These are phyloP conservation scores for Rhynchospora tenuis DNA, from an alignment of 176 grass and related monocot species.

Conservation along the genomic window DNA sequence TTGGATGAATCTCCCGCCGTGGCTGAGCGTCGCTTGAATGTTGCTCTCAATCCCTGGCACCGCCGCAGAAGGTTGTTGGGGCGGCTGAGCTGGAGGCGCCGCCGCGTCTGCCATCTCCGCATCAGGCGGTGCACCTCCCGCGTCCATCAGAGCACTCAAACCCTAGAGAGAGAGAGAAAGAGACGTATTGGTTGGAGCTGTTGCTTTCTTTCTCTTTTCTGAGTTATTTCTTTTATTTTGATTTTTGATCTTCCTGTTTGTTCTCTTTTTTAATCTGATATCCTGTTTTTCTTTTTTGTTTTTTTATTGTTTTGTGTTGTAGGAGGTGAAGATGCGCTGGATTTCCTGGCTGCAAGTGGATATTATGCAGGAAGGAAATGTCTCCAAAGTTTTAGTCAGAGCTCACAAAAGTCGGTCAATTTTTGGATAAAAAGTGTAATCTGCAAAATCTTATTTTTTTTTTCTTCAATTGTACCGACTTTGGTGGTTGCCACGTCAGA, in stretches of 20 bases:
- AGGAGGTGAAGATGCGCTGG: background rate
- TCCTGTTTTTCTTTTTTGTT: background rate
- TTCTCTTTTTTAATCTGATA: background rate
- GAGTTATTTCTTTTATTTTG: background rate
- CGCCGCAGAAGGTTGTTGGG: background rate
- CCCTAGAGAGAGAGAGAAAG: slow-evolving; percentile 19
- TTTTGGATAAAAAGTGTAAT: background rate
- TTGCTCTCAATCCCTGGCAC: slow-evolving; percentile 45
- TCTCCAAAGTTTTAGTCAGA: background rate
- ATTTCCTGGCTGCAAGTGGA: background rate
- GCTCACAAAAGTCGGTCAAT: background rate
- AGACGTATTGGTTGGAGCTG: background rate
- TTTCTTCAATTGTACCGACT: background rate
- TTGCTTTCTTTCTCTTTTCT: background rate
- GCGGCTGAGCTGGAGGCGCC: background rate
- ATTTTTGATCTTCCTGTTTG: background rate
- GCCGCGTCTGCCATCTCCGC: slow-evolving; percentile 68
- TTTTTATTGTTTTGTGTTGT: too few species aligned
- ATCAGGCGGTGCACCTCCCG: slow-evolving; percentile 51
- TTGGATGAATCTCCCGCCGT: slow-evolving; percentile 86
- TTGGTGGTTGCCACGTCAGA: background rate
- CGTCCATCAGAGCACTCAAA: slow-evolving; percentile 39
- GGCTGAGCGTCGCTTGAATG: slow-evolving; percentile 84
- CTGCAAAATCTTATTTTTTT: background rate
- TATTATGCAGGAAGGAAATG: background rate